Conservation (phyloP, 129 eudicot genomes). For the Artemisia tridentata region DNA sequence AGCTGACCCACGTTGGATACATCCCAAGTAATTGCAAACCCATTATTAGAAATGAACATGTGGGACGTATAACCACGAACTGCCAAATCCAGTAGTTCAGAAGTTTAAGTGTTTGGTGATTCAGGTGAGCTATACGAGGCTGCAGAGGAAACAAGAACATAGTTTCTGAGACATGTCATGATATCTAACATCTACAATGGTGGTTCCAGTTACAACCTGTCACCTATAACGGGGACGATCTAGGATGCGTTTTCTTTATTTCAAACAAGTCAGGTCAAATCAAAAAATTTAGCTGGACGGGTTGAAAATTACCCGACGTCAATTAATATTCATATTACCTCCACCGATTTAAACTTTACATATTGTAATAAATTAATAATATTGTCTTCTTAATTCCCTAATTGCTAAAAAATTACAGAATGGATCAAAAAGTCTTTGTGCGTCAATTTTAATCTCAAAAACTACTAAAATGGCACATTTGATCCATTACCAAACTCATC, state of each 20-base stretch:
- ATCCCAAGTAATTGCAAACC: constrained; percentile 58
- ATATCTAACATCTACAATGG: neutral
- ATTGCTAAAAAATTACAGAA: too few species aligned
- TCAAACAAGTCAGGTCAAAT: too few species aligned
- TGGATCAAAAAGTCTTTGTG: too few species aligned
- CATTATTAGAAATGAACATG: constrained; percentile 71
- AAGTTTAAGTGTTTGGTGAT: constrained; percentile 63
- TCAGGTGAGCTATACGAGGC: constrained; percentile 60
- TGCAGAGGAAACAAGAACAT: constrained; percentile 35
- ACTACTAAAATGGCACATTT: too few species aligned
- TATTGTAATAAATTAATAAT: too few species aligned
- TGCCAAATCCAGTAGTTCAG: constrained; percentile 90
- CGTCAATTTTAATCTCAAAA: too few species aligned
- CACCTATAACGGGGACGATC: neutral
- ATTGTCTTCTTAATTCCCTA: too few species aligned
- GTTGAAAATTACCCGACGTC: too few species aligned
- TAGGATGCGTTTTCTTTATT: neutral
- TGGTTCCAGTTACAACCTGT: neutral
- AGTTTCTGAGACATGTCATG: constrained; percentile 17
- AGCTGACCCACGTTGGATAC: constrained; percentile 74
- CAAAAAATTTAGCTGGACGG: too few species aligned
- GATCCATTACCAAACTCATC: too few species aligned
- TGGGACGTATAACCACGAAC: constrained; percentile 71
- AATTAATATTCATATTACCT: too few species aligned
- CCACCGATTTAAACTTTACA: too few species aligned